Percentiles rank a stretch among this genome's conserved stretches.
These are phyloP conservation scores for Juncus effusus DNA, from an alignment of 176 grass and related monocot genomes.

Conservation along the genomic window DNA sequence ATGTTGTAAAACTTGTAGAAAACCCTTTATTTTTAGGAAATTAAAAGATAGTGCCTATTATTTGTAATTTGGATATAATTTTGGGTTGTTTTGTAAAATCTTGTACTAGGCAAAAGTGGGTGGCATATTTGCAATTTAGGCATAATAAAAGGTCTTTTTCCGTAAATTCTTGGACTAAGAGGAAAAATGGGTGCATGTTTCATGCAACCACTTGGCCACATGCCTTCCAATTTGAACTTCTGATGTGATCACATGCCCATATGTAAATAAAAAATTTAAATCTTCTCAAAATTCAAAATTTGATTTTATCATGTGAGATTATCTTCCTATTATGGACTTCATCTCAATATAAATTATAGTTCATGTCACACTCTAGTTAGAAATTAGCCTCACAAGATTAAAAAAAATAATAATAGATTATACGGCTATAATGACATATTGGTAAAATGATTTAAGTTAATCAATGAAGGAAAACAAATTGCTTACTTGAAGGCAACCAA, in stretches of 20 bases:
- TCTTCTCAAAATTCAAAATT: not conserved
- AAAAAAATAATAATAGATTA: not conserved
- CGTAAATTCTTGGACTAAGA: too few relatives aligned
- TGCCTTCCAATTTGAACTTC: not conserved
- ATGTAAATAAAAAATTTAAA: not conserved
- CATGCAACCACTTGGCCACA: constrained; percentile 8
- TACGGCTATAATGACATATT: not conserved
- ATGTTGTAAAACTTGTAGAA: too few relatives aligned
- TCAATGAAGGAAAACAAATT: not conserved
- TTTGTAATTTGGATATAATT: too few relatives aligned
- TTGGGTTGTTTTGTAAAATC: too few relatives aligned
- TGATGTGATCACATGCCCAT: not conserved
- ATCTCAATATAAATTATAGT: not conserved
- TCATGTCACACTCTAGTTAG: not conserved
- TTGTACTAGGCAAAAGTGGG: too few relatives aligned
- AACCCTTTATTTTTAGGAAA: too few relatives aligned
- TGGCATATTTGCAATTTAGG: too few relatives aligned
- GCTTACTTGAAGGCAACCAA: constrained; percentile 62
- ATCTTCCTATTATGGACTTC: too few relatives aligned
- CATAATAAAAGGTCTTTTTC: too few relatives aligned
- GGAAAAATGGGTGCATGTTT: constrained; percentile 1
- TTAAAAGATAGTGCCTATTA: too few relatives aligned
- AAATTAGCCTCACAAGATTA: not conserved
- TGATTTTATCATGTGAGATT: not conserved
- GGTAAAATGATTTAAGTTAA: not conserved